Evolutionary conservation across 192 early-diverging fungal species (phyloP).

Genomic region (Gamsiella multidivaricata): DNA sequence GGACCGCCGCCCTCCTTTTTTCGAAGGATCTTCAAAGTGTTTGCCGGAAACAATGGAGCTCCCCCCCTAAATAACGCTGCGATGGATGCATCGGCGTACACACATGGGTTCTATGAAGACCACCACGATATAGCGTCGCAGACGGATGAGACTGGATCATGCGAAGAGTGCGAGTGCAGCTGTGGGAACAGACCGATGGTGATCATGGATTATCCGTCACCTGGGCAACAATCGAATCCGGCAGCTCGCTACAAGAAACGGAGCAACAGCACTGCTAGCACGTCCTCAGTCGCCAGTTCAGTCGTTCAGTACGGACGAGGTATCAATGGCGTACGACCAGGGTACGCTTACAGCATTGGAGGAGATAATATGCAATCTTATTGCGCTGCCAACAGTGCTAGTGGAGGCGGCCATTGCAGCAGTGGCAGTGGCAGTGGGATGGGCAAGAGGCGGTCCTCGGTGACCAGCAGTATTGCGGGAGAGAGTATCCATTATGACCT

Average conservation of each 20-base stretch:
- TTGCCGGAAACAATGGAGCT: constrained; percentile 10
- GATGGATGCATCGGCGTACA: not conserved
- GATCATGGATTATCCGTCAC: not conserved
- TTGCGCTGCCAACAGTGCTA: not conserved
- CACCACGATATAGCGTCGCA: not conserved
- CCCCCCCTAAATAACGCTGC: not conserved
- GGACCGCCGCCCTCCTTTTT: constrained; percentile 30
- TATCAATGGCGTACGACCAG: constrained; percentile 15
- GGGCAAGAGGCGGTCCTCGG: constrained; percentile 1
- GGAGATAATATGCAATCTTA: not conserved
- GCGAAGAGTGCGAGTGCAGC: constrained; percentile 32
- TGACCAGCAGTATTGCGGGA: constrained; percentile 26
- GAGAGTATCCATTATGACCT: constrained; percentile 20
- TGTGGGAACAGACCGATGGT: not conserved
- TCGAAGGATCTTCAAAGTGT: constrained; percentile 25
- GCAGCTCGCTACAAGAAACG: constrained; percentile 27
- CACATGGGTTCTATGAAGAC: not conserved
- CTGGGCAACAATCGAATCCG: not conserved
- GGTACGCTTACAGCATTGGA: constrained; percentile 3
- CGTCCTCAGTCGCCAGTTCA: constrained; percentile 15
- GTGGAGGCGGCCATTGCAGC: not conserved
- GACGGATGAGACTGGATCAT: constrained; percentile 33
- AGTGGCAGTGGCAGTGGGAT: not conserved
- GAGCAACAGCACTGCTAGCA: constrained; percentile 18
- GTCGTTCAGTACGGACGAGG: not conserved